Base-by-base conservation (phyloP, 257 asterid species). In the Pogostemon cablin region DNA sequence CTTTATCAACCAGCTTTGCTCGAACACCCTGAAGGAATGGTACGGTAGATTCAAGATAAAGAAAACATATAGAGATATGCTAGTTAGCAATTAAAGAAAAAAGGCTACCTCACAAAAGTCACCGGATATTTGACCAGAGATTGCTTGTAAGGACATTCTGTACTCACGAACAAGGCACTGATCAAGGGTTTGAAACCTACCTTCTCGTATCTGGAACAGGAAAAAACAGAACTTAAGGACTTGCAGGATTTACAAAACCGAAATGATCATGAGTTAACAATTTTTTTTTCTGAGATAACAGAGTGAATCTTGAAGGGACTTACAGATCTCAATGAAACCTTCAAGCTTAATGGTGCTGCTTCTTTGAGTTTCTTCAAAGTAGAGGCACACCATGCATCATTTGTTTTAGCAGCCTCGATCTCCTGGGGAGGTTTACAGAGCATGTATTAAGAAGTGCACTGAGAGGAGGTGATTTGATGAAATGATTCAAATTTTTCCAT, bases 281-380 rank as follows among this genome's bases (percentile, higher is more conserved):
- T 9, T 53, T 25, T 49, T 49, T 35, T 52, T 12, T 10, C 35
- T 6, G 54, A 68, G 56, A 66, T 54, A 38, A 70, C 35, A 1
- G 11, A 61, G 8, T 17, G 52, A 52, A 35, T 15, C 53, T 20
- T 37, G 39, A 35, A 11, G 57, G 37, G 68, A 82, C 99, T 85
- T 85, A 95, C 99, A 62, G 98, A 89, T 95, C 81, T 87, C 77
- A 95, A 79, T 35, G 99, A 72, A 76, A 95, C 99, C 83, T 95
- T 91, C 90, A 95, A 84, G 82, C 99, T 95, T 80, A 91, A 75
- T 39, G 97, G 98, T 7, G 99, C 83, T 15, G 89, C 84, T 69
- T 89, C 86, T 71, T 86, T 83, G 47, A 95, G 98, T 76, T 85
- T 95, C 80, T 70, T 77, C 80, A 95, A 69, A 42, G 96, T 82